A percentile compares a stretch with the other conserved stretches of the same genome.
phyloP scores from a whole-genome alignment of 805 yeast species.

The Ogataea chonburiensis region DNA sequence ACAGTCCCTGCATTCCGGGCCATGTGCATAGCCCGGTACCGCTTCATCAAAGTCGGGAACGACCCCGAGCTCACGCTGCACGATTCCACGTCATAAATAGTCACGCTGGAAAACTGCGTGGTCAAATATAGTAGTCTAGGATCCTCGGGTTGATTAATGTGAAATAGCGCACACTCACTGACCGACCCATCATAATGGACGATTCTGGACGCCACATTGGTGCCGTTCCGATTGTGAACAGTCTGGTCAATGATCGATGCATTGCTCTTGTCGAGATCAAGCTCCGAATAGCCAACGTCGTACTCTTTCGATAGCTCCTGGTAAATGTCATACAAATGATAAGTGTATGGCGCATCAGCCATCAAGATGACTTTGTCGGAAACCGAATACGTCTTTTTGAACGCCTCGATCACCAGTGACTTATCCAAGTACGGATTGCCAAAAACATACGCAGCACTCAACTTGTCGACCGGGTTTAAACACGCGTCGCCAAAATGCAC shows the following conservation, averaged over 20 bases:
- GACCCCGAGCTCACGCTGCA: conserved; percentile 51
- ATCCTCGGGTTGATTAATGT: conserved; percentile 69
- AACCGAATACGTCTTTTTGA: conserved; percentile 43
- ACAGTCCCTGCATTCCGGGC: conserved; percentile 91
- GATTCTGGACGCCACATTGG: conserved; percentile 34
- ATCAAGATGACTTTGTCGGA: conserved; percentile 55
- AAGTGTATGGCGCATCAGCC: conserved; percentile 71
- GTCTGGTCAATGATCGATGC: conserved; percentile 28
- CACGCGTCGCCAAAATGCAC: conserved; percentile 97
- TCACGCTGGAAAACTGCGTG: conserved; percentile 60
- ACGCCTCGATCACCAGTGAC: conserved; percentile 36
- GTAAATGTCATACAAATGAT: conserved; percentile 42
- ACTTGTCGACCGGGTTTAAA: conserved; percentile 67
- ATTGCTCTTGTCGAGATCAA: conserved; percentile 32
- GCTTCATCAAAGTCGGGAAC: conserved; percentile 72
- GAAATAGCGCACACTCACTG: conserved; percentile 59
- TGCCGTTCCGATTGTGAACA: conserved; percentile 5
- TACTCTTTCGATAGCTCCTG: conserved; percentile 33
- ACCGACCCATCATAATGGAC: conserved; percentile 33
- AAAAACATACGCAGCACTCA: conserved; percentile 78
- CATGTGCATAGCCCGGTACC: conserved; percentile 82
- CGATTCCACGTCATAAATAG: conserved; percentile 46
- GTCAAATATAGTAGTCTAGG: conserved; percentile 75
- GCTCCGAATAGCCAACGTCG: conserved; percentile 39
- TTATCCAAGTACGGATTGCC: conserved; percentile 63